These are phyloP conservation scores for Crithidia fasciculata DNA, from an alignment of 208 protist species.

Conservation along the genomic window DNA sequence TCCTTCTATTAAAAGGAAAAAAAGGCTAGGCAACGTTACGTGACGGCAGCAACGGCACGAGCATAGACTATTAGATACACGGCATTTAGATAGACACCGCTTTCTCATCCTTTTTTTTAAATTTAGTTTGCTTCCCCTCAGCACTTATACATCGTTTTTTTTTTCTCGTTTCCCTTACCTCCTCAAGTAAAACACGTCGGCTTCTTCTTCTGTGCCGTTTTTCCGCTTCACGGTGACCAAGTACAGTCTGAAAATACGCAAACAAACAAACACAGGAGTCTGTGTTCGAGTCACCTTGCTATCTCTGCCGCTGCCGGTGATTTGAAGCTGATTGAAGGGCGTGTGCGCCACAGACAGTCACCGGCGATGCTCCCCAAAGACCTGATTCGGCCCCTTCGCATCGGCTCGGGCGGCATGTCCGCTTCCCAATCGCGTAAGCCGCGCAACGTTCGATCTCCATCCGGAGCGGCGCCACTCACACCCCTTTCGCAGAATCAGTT, in stretches of 20 bases:
- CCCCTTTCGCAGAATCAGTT: slow-evolving; percentile 30
- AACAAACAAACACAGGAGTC: not conserved
- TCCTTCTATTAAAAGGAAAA: not conserved
- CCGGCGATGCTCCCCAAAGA: slow-evolving; percentile 42
- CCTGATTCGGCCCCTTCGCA: slow-evolving; percentile 27
- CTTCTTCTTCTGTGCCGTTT: too few relatives aligned
- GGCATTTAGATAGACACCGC: not conserved
- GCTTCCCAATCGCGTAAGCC: slow-evolving; percentile 4
- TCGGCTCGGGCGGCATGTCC: slow-evolving; percentile 13
- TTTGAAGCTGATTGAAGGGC: too few relatives aligned
- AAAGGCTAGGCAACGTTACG: not conserved
- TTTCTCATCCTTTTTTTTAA: not conserved
- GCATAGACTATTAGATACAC: slow-evolving; percentile 14
- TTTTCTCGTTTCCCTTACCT: not conserved
- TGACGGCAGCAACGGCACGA: not conserved
- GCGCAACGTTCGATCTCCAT: slow-evolving; percentile 16
- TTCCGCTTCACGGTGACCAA: too few relatives aligned
- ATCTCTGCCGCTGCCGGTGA: too few relatives aligned
- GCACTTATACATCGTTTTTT: not conserved
- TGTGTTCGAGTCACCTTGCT: too few relatives aligned
- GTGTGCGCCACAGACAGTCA: too few relatives aligned
- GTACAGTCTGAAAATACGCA: not conserved
- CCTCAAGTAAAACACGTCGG: too few relatives aligned
- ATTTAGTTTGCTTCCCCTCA: not conserved
- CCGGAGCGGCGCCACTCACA: slow-evolving; percentile 11